A percentile compares a stretch with the other conserved stretches of the same genome.
These are phyloP conservation scores for Globisporangium viniferum DNA, from an alignment of 352 stramenopile genomes.

Conservation along the genomic window DNA sequence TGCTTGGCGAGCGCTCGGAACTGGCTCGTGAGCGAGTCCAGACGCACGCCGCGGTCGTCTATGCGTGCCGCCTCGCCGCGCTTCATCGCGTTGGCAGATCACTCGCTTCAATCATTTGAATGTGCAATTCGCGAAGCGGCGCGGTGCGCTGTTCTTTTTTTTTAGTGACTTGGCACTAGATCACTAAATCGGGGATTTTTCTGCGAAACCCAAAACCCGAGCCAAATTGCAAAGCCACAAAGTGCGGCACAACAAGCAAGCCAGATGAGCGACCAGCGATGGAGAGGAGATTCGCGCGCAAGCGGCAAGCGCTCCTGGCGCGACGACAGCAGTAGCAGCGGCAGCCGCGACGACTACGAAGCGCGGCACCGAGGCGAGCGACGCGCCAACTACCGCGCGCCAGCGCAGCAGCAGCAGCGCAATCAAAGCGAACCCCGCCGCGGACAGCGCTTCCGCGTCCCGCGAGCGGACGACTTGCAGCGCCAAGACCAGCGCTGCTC, in stretches of 20 bases:
- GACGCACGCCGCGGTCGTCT: conserved; percentile 34
- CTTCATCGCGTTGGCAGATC: neutral
- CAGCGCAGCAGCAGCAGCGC: neutral
- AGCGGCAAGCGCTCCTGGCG: conserved; percentile 11
- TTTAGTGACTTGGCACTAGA: neutral
- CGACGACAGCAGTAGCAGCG: neutral
- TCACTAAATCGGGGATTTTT: neutral
- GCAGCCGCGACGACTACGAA: neutral
- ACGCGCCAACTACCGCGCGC: neutral
- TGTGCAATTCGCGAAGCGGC: neutral
- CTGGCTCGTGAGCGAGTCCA: conserved; percentile 43
- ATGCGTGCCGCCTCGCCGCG: neutral
- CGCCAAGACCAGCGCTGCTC: conserved; percentile 19
- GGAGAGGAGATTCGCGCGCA: neutral
- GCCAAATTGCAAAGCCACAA: neutral
- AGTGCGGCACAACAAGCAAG: neutral
- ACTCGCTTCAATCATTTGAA: too few relatives aligned
- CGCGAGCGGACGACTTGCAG: conserved; percentile 25
- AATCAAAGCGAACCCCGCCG: conserved; percentile 16
- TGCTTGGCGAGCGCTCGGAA: conserved; percentile 36
- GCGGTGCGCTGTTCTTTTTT: neutral
- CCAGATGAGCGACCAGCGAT: conserved; percentile 1
- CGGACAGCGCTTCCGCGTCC: conserved; percentile 19
- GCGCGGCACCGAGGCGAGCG: neutral
- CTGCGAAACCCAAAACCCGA: neutral